These are phyloP conservation scores for Elsinoe perseae DNA, from an alignment of 2,329 filamentous ascomycete species.

Conservation along the genomic window DNA sequence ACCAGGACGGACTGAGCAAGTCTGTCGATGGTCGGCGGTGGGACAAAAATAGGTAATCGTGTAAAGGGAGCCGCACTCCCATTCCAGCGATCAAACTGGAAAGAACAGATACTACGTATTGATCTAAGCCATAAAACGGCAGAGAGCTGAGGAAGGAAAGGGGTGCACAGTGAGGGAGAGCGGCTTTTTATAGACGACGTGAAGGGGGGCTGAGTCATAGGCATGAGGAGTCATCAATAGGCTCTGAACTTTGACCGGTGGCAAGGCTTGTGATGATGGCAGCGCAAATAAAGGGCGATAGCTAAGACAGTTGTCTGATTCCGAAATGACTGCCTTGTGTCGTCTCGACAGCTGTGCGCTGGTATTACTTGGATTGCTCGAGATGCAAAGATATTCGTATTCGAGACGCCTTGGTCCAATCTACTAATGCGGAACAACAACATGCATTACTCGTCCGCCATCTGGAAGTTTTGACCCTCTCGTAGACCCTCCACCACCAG, in stretches of 20 bases:
- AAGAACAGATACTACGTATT: conserved; percentile 22
- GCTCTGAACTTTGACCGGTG: background rate
- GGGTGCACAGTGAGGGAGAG: background rate
- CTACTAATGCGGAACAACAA: conserved; percentile 1
- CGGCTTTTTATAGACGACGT: background rate
- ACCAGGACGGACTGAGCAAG: background rate
- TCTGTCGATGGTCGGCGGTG: background rate
- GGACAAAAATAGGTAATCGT: conserved; percentile 20
- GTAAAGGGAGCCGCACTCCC: conserved; percentile 1
- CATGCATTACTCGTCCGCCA: conserved; percentile 50
- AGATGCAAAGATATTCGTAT: background rate
- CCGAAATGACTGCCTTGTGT: background rate
- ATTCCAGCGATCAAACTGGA: conserved; percentile 20
- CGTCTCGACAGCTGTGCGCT: too few relatives aligned
- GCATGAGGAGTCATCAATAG: background rate
- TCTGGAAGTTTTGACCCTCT: conserved; percentile 60
- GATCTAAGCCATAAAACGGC: conserved; percentile 18
- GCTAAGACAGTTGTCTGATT: background rate
- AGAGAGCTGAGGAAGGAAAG: conserved; percentile 6
- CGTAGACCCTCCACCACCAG: conserved; percentile 80
- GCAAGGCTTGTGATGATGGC: background rate
- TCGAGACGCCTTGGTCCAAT: conserved; percentile 2
- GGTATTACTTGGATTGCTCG: background rate
- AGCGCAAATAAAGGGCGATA: background rate
- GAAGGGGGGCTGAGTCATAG: background rate